Evolutionary conservation across 202 grass and related monocot species (phyloP).

Genomic region (Schoenoplectus tabernaemontani): DNA sequence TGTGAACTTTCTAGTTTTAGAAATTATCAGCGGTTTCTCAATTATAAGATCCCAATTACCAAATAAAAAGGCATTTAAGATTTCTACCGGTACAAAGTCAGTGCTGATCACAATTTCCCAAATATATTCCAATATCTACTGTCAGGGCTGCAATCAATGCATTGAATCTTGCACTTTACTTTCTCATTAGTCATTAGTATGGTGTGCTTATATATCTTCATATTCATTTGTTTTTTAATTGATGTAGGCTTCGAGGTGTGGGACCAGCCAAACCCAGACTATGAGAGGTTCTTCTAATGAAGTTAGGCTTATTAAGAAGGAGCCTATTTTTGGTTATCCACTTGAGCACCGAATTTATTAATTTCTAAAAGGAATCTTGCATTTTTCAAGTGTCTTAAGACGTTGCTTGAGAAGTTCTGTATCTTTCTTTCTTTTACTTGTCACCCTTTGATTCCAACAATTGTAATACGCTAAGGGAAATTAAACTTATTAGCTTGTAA

Average conservation of each 20-base stretch:
- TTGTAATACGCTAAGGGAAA: too few relatives aligned
- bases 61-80: not conserved
- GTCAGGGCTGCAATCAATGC: not conserved
- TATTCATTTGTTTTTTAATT: not conserved
- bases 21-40: not conserved
- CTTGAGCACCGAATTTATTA: not conserved
- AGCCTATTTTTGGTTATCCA: not conserved
- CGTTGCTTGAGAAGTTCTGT: slow-evolving; percentile 3
- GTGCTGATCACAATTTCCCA: too few relatives aligned
- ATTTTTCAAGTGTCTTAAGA: not conserved
- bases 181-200: not conserved
- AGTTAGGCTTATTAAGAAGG: slow-evolving; percentile 11
- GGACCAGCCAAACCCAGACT: slow-evolving; percentile 69
- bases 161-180: not conserved
- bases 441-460: not conserved
- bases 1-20: not conserved
- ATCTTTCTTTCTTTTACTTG: not conserved
- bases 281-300: slow-evolving; percentile 72
- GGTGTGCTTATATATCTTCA: not conserved
- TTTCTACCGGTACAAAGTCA: not conserved
- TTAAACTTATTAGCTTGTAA: not conserved
- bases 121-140: not conserved
- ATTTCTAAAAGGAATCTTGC: not conserved
- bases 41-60: not conserved
- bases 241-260: slow-evolving; percentile 44